Evolutionary conservation across 768 basidiomycete genomes (phyloP), one percentile per base, ranked within the genome.

Genomic region (Cystobasidiopsis lactophilus): DNA sequence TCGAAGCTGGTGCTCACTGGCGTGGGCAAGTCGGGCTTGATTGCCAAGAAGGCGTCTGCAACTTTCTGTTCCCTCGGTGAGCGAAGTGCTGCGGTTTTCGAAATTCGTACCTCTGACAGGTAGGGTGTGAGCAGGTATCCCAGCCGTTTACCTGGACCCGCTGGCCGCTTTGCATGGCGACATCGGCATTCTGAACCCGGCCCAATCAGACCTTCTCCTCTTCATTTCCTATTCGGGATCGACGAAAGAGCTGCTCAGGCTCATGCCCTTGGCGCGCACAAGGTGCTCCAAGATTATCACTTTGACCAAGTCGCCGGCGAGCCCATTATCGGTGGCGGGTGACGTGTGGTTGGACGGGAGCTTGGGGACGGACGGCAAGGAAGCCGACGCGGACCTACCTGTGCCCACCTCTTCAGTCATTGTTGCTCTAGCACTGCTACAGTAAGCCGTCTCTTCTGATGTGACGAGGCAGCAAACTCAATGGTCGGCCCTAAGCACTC

Each of bases 121-220:
- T 52, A 63, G 60, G n/a, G n/a, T n/a, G n/a, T 35, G 33, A 35
- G 33, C 33, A 35, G 33, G 61, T 47, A 55, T 64, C 37, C 61
- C 52, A 33, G 30, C 59, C 24, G 52, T 45, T 13, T 62, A 58
- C 57, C 53, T 64, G 11, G 59, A 62, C 52, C 63, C 63, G 2
- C 46, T 59, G 37, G 61, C 60, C 43, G 63, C 63, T 2, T 48
- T 64, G 1, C 63, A 64, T 35, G 63, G 63, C 40, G 63, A 64
- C 50, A 58, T 64, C 38, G 63, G 63, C 40, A 45, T 57, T 38
- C 40, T 64, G 16, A 59, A 57, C 37, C 48, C 57, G 2, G 2
- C 49, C 11, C 48, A 53, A 14, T 52, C 56, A 56, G 63, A 64
- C 53, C 56, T 55, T 21, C 33, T 61, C 24, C 53, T 64, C 52